Conservation (phyloP, 306 rosid genomes). For the Glycyrrhiza uralensis region DNA sequence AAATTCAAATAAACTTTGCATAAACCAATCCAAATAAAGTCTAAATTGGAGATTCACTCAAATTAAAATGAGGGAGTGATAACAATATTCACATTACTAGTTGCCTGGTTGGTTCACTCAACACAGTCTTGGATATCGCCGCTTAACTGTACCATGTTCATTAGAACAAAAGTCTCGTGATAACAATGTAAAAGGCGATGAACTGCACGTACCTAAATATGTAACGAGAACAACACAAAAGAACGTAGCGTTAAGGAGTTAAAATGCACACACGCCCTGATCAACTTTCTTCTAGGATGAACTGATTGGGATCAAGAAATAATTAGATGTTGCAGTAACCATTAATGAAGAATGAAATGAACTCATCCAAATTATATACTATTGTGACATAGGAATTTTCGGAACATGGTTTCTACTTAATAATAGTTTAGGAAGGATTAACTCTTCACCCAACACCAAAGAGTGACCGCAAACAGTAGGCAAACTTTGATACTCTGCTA, state of each 20-base stretch:
- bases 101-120: too few relatives aligned
- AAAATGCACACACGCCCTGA: conserved; percentile 21
- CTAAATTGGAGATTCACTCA: too few relatives aligned
- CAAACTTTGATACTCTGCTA: conserved; percentile 32
- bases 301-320: not conserved
- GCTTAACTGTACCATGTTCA: too few relatives aligned
- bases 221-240: not conserved
- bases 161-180: too few relatives aligned
- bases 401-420: not conserved
- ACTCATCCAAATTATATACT: not conserved
- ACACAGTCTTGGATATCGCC: too few relatives aligned
- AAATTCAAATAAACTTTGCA: too few relatives aligned
- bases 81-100: too few relatives aligned
- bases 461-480: conserved; percentile 23
- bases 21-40: too few relatives aligned
- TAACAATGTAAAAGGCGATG: too few relatives aligned
- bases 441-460: not conserved
- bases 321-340: not conserved
- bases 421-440: conserved; percentile 17
- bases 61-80: too few relatives aligned
- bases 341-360: not conserved
- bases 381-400: not conserved
- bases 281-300: not conserved
- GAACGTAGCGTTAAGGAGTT: not conserved
- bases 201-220: too few relatives aligned